Conservation (phyloP, 2,329 filamentous ascomycete species). For the Cordyceps cateniannulata region DNA sequence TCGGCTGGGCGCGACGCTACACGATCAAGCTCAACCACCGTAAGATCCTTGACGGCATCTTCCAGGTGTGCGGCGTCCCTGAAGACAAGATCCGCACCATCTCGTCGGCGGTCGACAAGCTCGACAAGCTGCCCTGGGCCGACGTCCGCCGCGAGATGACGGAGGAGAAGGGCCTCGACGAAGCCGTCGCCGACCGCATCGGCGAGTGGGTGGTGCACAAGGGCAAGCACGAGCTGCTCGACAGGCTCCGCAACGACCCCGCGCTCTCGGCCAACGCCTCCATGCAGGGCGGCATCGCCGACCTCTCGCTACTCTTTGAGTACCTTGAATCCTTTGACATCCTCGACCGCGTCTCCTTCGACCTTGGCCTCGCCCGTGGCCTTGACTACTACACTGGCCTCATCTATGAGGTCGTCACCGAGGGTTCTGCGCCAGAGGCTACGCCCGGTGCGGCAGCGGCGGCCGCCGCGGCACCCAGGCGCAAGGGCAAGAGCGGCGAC, state of each 20-base stretch:
- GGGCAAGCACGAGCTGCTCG: constrained; percentile 67
- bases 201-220: constrained; percentile 76
- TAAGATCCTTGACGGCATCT: constrained; percentile 80
- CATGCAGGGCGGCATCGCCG: constrained; percentile 72
- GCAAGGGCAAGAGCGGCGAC: constrained; percentile 47
- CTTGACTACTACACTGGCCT: constrained; percentile 90
- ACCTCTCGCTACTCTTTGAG: constrained; percentile 73
- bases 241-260: constrained; percentile 61
- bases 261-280: constrained; percentile 63
- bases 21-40: constrained; percentile 77
- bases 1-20: constrained; percentile 68
- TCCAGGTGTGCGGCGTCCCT: constrained; percentile 78
- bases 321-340: constrained; percentile 76
- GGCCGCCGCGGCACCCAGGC: constrained; percentile 34
- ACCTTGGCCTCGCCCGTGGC: constrained; percentile 82
- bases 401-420: constrained; percentile 84
- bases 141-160: constrained; percentile 92
- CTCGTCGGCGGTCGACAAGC: constrained; percentile 88
- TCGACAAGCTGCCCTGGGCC: constrained; percentile 87
- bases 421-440: constrained; percentile 58
- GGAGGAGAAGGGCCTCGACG: constrained; percentile 77
- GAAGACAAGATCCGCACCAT: constrained; percentile 82
- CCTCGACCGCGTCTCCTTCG: constrained; percentile 72
- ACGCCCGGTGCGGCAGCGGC: constrained; percentile 29
- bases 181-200: constrained; percentile 76